Evolutionary conservation across 129 eudicot genomes (phyloP).

Genomic region (Ambrosia artemisiifolia): DNA sequence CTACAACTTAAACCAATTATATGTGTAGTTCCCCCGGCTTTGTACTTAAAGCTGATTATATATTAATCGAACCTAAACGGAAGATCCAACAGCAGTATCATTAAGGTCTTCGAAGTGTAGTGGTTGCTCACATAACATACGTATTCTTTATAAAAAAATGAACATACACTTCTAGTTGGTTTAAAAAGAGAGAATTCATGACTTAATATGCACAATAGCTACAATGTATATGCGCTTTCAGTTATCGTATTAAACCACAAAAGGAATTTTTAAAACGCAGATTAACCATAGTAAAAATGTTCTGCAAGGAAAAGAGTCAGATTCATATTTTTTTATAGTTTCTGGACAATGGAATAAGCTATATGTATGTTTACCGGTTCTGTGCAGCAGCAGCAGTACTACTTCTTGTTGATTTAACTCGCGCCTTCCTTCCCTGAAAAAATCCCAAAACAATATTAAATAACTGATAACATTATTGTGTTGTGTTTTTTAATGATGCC

Average conservation of each 20-base stretch:
- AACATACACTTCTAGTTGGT: background rate
- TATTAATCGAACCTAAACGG: background rate
- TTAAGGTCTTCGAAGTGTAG: background rate
- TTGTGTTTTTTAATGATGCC: background rate
- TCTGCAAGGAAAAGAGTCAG: slow-evolving; percentile 1
- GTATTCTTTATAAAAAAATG: background rate
- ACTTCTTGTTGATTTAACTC: slow-evolving; percentile 86
- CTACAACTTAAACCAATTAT: too few species aligned
- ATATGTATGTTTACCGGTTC: slow-evolving; percentile 53
- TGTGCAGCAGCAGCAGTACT: slow-evolving; percentile 65
- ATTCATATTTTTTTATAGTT: slow-evolving; percentile 17
- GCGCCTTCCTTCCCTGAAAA: slow-evolving; percentile 89
- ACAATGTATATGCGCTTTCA: background rate
- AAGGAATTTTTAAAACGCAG: background rate
- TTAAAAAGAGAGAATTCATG: background rate
- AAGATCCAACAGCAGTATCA: background rate
- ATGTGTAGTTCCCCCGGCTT: too few species aligned
- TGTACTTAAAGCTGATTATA: background rate
- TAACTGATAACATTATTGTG: background rate
- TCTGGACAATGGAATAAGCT: slow-evolving; percentile 36
- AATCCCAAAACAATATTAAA: slow-evolving; percentile 7
- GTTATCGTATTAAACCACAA: background rate
- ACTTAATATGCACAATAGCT: background rate
- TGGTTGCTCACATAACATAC: background rate
- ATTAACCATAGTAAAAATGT: background rate